These are phyloP conservation scores for Claviceps africana DNA, from an alignment of 2,329 filamentous ascomycete species.

Conservation along the genomic window DNA sequence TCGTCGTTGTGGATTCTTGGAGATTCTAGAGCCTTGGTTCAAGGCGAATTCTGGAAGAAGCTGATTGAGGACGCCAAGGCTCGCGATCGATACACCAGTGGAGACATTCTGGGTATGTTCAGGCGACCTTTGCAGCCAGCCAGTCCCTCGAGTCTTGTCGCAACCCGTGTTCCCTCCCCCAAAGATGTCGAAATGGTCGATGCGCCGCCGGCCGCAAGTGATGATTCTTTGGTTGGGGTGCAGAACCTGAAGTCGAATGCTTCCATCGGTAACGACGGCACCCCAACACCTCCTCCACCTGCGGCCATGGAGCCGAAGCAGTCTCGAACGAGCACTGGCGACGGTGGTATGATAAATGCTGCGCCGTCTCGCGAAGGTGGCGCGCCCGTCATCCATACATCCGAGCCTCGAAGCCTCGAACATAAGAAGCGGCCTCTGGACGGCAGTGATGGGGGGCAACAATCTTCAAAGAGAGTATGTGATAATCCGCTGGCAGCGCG, in stretches of 20 bases:
- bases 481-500: not conserved
- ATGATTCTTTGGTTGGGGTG: not conserved
- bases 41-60: constrained; percentile 82
- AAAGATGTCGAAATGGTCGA: constrained; percentile 7
- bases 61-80: constrained; percentile 69
- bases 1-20: constrained; percentile 94
- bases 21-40: constrained; percentile 71
- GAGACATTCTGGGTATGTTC: constrained; percentile 37
- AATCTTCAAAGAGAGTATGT: constrained; percentile 29
- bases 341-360: constrained; percentile 3
- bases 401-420: constrained; percentile 11
- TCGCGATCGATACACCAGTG: constrained; percentile 64
- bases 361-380: constrained; percentile 15
- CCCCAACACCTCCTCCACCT: not conserved
- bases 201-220: not conserved
- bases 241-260: not conserved
- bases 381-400: constrained; percentile 27
- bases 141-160: constrained; percentile 12
- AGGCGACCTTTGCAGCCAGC: constrained; percentile 27
- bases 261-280: not conserved
- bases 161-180: not conserved
- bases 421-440: constrained; percentile 31
- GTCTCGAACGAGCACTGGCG: not conserved
- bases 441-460: constrained; percentile 17
- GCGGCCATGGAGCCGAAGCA: constrained; percentile 3